phyloP scores from a whole-genome alignment of 129 eudicot genomes.

The Ambrosia artemisiifolia region DNA sequence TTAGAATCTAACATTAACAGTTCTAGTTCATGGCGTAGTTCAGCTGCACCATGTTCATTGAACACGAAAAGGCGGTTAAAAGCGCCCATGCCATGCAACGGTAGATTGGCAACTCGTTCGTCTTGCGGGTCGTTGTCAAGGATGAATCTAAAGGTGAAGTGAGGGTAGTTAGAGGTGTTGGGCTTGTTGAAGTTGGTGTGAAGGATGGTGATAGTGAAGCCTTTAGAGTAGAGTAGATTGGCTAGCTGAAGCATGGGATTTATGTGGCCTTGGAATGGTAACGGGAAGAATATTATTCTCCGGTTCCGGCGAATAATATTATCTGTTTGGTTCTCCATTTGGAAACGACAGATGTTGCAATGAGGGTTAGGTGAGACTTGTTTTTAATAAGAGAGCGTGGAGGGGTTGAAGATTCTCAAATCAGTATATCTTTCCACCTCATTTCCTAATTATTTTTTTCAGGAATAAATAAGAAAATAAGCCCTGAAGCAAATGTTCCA shows the following conservation, averaged over 20 bases:
- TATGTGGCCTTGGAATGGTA: slow-evolving; percentile 63
- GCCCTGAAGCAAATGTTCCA: too few species aligned
- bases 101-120: slow-evolving; percentile 13
- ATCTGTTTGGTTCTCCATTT: slow-evolving; percentile 27
- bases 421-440: too few species aligned
- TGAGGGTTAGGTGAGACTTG: too few species aligned
- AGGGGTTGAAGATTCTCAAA: too few species aligned
- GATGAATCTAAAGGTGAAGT: slow-evolving; percentile 43
- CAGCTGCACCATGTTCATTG: slow-evolving; percentile 30
- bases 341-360: neutral
- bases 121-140: slow-evolving; percentile 19
- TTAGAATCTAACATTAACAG: neutral
- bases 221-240: slow-evolving; percentile 50
- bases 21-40: slow-evolving; percentile 29
- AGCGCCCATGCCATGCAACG: slow-evolving; percentile 9
- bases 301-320: slow-evolving; percentile 6
- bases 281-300: slow-evolving; percentile 41
- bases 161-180: slow-evolving; percentile 37
- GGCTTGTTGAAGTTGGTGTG: slow-evolving; percentile 55
- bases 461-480: too few species aligned
- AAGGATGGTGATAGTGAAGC: slow-evolving; percentile 54
- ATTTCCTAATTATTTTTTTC: too few species aligned
- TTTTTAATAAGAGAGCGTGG: too few species aligned
- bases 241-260: slow-evolving; percentile 70
- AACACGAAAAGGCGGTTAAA: slow-evolving; percentile 9